A percentile compares a stretch with the other conserved stretches of the same genome.
Evolutionary conservation across 306 rosid species (phyloP).

Genomic region (Casuarina cunninghamiana): DNA sequence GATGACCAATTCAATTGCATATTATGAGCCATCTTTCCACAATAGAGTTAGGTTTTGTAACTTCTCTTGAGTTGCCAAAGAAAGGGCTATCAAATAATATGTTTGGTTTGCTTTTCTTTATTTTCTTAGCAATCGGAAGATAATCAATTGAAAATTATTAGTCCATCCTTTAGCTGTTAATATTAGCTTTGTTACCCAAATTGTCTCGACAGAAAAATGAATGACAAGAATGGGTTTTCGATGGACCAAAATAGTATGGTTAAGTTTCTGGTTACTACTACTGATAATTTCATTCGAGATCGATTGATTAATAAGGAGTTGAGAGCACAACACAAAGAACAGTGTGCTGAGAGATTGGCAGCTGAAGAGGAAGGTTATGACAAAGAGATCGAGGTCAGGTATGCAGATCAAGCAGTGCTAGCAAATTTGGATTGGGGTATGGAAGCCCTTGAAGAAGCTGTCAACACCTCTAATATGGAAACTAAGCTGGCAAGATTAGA

Average conservation of each 20-base stretch:
- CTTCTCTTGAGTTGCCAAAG: too few species aligned
- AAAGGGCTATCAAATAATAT: background rate
- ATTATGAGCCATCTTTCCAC: too few species aligned
- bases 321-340: conserved; percentile 71
- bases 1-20: too few species aligned
- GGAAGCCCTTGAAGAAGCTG: conserved; percentile 93
- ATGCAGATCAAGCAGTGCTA: conserved; percentile 88
- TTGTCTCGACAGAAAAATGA: conserved; percentile 36
- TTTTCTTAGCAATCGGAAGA: conserved; percentile 1
- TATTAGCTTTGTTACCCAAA: background rate
- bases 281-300: conserved; percentile 62
- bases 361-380: conserved; percentile 77
- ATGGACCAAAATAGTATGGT: conserved; percentile 74
- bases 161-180: background rate
- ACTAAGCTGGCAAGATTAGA: conserved; percentile 85
- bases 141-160: background rate
- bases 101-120: background rate
- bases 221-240: conserved; percentile 49
- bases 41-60: too few species aligned
- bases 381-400: conserved; percentile 62
- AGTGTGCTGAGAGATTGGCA: conserved; percentile 91
- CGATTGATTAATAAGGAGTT: conserved; percentile 66
- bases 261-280: conserved; percentile 51
- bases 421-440: conserved; percentile 97
- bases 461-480: conserved; percentile 75